Conservation (phyloP, 176 grass and related monocot species). For the Zoysia pacifica region DNA sequence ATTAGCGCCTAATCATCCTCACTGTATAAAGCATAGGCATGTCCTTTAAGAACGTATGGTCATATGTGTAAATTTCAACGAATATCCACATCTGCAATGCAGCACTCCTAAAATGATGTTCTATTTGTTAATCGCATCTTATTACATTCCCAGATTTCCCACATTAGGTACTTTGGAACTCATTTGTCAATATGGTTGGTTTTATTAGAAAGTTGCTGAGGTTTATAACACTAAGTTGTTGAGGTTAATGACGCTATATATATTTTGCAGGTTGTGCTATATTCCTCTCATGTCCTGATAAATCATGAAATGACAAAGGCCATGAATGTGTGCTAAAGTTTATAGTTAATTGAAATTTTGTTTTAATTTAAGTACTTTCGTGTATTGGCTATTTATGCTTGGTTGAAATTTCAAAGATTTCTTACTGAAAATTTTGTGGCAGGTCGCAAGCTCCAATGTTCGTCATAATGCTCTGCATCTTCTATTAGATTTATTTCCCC, state of each 20-base stretch:
- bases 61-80: neutral
- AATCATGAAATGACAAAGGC: conserved; percentile 8
- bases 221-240: neutral
- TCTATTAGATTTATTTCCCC: conserved; percentile 89
- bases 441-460: conserved; percentile 94
- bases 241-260: neutral
- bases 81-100: neutral
- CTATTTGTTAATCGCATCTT: neutral
- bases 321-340: neutral
- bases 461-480: conserved; percentile 84
- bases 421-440: conserved; percentile 37
- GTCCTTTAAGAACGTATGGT: too few species aligned
- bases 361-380: conserved; percentile 9
- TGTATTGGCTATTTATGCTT: neutral
- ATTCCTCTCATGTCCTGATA: neutral
- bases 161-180: neutral
- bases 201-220: neutral
- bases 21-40: neutral
- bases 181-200: neutral
- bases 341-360: neutral
- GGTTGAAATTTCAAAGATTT: conserved; percentile 1
- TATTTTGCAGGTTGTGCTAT: neutral
- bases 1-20: neutral
- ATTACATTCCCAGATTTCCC: neutral
- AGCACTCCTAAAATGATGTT: neutral